phyloP scores from a whole-genome alignment of 78 protist species.

The Dictyostelium capitatum region DNA sequence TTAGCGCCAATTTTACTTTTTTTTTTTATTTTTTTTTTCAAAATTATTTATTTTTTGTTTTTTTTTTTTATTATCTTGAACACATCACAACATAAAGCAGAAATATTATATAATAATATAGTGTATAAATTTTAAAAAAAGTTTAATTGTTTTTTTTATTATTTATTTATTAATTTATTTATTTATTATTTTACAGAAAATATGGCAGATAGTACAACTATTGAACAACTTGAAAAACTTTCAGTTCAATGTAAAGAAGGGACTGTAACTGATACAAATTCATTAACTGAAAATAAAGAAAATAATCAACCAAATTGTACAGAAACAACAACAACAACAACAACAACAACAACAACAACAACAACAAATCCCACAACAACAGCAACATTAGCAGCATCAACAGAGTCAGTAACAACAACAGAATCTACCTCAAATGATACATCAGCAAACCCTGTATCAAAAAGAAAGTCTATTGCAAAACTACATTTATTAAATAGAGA shows the following conservation, averaged over 20 bases:
- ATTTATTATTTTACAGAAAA: no score
- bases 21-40: no score
- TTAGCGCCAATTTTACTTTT: no score
- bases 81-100: no score
- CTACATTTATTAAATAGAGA: slow-evolving; percentile 13
- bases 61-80: no score
- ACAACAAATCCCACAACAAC: background rate
- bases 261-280: background rate
- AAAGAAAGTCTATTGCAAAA: background rate
- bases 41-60: no score
- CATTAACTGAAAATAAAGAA: background rate
- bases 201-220: background rate
- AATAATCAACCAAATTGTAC: background rate
- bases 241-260: background rate
- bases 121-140: no score
- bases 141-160: no score
- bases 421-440: background rate
- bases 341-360: background rate
- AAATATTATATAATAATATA: no score
- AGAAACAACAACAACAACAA: background rate
- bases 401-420: background rate
- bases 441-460: background rate
- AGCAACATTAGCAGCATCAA: background rate
- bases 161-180: no score
- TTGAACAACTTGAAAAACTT: background rate